These are phyloP conservation scores for Aspergillus phoenicis DNA, from an alignment of 2,329 filamentous ascomycete species.

Conservation along the genomic window DNA sequence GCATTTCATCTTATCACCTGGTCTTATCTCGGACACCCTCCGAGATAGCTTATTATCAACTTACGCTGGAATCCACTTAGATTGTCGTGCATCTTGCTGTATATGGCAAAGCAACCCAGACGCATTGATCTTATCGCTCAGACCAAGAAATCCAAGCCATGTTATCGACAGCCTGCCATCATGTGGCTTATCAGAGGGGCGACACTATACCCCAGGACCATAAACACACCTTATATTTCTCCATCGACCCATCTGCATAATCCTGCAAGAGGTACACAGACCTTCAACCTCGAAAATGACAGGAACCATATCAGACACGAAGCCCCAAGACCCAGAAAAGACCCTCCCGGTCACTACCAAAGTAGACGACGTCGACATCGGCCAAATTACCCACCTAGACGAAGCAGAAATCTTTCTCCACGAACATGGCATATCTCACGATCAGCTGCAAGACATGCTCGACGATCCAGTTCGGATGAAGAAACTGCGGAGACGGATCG, in stretches of 20 bases:
- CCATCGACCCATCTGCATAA: too few species aligned
- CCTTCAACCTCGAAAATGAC: neutral
- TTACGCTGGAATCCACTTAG: neutral
- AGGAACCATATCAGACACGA: neutral
- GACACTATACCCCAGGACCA: neutral
- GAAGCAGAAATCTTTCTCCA: slow-evolving; percentile 53
- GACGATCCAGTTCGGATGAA: slow-evolving; percentile 42
- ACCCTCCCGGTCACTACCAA: neutral
- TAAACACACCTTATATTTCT: neutral
- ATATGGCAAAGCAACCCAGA: neutral
- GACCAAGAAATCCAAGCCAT: neutral
- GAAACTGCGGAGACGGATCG: slow-evolving; percentile 49
- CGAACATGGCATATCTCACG: slow-evolving; percentile 50
- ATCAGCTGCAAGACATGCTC: slow-evolving; percentile 49
- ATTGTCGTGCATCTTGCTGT: neutral
- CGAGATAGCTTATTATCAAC: neutral
- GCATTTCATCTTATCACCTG: too few species aligned
- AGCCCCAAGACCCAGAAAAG: neutral
- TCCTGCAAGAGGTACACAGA: too few species aligned
- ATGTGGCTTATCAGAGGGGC: neutral
- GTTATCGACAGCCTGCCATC: neutral
- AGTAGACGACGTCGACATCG: slow-evolving; percentile 23
- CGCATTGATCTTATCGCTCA: neutral
- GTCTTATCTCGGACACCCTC: slow-evolving; percentile 1
- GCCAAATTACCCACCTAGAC: slow-evolving; percentile 45